Evolutionary conservation across 257 asterid genomes (phyloP).

Genomic region (Salvia hispanica): DNA sequence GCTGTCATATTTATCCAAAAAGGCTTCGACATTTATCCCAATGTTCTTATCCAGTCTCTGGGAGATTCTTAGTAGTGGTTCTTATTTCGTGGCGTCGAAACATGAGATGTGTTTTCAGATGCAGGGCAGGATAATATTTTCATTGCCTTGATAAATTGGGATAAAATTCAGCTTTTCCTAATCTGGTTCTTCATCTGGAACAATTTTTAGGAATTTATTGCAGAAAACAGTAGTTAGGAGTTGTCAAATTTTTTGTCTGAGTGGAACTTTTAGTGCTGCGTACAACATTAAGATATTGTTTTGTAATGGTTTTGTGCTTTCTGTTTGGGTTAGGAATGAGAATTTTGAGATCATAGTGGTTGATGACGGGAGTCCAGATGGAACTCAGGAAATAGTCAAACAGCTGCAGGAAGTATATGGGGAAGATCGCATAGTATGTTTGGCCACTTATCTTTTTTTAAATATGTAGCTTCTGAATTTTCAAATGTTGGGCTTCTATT

Average conservation of each 20-base stretch:
- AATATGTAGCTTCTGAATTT: conserved; percentile 16
- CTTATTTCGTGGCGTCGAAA: conserved; percentile 1
- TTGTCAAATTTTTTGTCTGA: background rate
- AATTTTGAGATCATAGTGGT: conserved; percentile 90
- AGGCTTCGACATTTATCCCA: background rate
- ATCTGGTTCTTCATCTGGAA: background rate
- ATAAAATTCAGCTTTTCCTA: background rate
- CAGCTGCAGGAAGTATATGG: conserved; percentile 89
- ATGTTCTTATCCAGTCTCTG: background rate
- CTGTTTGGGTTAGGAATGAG: conserved; percentile 56
- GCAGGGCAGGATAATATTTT: background rate
- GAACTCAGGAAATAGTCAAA: conserved; percentile 91
- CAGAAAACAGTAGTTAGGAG: conserved; percentile 1
- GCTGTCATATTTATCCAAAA: background rate
- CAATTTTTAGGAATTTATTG: background rate
- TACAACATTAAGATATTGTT: conserved; percentile 18
- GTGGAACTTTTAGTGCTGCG: background rate
- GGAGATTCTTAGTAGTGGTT: background rate
- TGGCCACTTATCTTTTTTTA: conserved; percentile 15
- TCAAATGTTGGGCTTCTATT: background rate
- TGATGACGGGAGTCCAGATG: conserved; percentile 99
- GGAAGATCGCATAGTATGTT: conserved; percentile 80
- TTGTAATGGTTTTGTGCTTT: conserved; percentile 21
- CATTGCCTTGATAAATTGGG: background rate
- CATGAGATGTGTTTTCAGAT: background rate